Evolutionary conservation across 495 filamentous ascomycete species (phyloP), one percentile per base, ranked within the genome.

Genomic region (Podospora sp.): DNA sequence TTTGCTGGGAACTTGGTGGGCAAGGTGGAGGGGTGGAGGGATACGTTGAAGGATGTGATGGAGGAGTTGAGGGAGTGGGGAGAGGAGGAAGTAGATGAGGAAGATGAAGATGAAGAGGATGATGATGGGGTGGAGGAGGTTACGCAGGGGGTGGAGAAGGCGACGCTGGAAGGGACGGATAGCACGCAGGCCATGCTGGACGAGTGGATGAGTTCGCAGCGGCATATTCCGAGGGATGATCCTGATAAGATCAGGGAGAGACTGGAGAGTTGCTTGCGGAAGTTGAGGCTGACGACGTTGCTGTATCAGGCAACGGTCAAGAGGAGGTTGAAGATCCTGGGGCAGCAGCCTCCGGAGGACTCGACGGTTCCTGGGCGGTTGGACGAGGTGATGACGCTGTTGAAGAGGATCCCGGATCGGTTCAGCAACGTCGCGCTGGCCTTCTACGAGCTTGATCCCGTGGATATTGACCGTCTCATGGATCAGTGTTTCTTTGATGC

Each of bases 21-120:
- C 57, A 89, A 88, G 68, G 87, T 85, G 18, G 86, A 90, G 71
- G 81, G 89, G 66, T 91, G 88, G 69, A 80, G 87, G 60, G 90
- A 90, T 68, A 84, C 91, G 12, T 76, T 97, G 16, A 84, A 90
- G 66, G 93, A 97, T 80, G 90, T 92, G 0, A 82, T 95, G 27
- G 84, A 89, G 69, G 93, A 97, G 77, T 77, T 97, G 68, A 91
- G 92, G 67, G 90, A 92, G 70, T 97, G 93, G 90, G 87, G 89
- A 59, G 89, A 89, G n/a, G 88, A 89, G 68, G 84, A 82, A 22
- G 81, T 80, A 0, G 78, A 76, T 21, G 78, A 76, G 16, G 40
- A 46, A 2, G 40, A 46, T 14, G 40, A 0, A 16, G 74, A 80
- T 6, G 77, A 75, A 22, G 72, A 78, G 1, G 77, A 79, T 8